Evolutionary conservation across 345 rosid species (phyloP).

Genomic region (Raphanus sativus): DNA sequence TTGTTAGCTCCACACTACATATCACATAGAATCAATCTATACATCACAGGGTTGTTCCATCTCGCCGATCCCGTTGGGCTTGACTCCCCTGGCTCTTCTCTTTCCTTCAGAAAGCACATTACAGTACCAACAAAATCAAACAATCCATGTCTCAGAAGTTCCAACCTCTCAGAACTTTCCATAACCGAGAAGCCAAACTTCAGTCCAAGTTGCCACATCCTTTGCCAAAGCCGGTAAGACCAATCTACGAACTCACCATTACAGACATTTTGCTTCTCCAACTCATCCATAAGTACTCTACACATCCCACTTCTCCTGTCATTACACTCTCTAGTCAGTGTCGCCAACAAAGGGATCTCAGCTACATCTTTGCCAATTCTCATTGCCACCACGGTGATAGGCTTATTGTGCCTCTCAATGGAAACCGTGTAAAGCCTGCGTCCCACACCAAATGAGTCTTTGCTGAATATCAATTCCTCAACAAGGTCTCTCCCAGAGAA

Average conservation of each 20-base stretch:
- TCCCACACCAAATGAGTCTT: background rate
- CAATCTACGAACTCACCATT: slow-evolving; percentile 46
- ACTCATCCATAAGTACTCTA: slow-evolving; percentile 48
- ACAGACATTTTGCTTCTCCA: slow-evolving; percentile 59
- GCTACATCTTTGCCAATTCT: slow-evolving; percentile 66
- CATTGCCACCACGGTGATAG: slow-evolving; percentile 56
- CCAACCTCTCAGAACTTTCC: slow-evolving; percentile 24
- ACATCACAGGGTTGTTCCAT: background rate
- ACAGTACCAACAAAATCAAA: slow-evolving; percentile 44
- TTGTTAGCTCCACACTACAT: background rate
- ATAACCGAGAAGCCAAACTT: slow-evolving; percentile 46
- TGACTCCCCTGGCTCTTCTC: background rate
- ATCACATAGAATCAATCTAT: background rate
- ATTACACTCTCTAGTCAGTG: slow-evolving; percentile 34
- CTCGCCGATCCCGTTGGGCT: background rate
- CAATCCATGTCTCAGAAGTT: slow-evolving; percentile 25
- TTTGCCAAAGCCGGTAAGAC: slow-evolving; percentile 42
- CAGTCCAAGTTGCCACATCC: slow-evolving; percentile 42
- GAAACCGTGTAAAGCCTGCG: slow-evolving; percentile 58
- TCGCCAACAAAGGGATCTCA: slow-evolving; percentile 64
- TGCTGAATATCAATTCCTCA: slow-evolving; percentile 51
- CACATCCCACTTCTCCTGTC: slow-evolving; percentile 65
- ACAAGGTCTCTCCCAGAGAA: slow-evolving; percentile 57
- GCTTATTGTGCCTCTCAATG: slow-evolving; percentile 52
- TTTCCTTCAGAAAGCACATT: slow-evolving; percentile 33